Conservation (phyloP, 805 yeast species). For the Teunomyces aglyptinius region DNA sequence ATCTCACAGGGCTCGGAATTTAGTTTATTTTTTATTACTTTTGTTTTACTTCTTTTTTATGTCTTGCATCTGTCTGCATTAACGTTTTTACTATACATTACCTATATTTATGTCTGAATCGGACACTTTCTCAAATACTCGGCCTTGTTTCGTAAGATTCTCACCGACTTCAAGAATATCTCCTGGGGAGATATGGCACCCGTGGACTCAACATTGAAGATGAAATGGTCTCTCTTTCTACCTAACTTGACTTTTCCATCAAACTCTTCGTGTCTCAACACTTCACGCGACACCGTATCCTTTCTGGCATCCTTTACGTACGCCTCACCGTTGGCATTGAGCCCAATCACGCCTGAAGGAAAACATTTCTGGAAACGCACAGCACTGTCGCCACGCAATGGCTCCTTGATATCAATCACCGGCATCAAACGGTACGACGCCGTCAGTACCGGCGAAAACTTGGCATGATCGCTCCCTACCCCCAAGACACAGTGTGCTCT, state of each 20-base stretch:
- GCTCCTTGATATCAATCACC: constrained; percentile 68
- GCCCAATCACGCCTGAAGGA: constrained; percentile 88
- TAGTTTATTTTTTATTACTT: background rate
- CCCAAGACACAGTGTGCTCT: constrained; percentile 91
- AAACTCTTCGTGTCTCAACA: constrained; percentile 88
- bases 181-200: constrained; percentile 98
- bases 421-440: constrained; percentile 95
- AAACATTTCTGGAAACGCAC: constrained; percentile 81
- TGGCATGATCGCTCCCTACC: constrained; percentile 92
- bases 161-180: constrained; percentile 85
- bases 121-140: constrained; percentile 78
- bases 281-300: constrained; percentile 97
- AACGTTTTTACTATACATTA: constrained; percentile 7
- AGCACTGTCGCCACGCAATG: constrained; percentile 77
- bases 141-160: constrained; percentile 82
- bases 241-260: constrained; percentile 87
- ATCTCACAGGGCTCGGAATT: background rate
- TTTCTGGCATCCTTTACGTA: constrained; percentile 84
- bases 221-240: constrained; percentile 87
- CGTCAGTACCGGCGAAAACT: constrained; percentile 95
- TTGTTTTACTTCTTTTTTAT: background rate
- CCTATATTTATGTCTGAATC: constrained; percentile 47
- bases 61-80: background rate
- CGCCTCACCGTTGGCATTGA: constrained; percentile 67
- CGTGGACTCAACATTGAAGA: constrained; percentile 89